These are phyloP conservation scores for Entomortierella beljakovae DNA, from an alignment of 192 early-diverging fungal species.

Conservation along the genomic window DNA sequence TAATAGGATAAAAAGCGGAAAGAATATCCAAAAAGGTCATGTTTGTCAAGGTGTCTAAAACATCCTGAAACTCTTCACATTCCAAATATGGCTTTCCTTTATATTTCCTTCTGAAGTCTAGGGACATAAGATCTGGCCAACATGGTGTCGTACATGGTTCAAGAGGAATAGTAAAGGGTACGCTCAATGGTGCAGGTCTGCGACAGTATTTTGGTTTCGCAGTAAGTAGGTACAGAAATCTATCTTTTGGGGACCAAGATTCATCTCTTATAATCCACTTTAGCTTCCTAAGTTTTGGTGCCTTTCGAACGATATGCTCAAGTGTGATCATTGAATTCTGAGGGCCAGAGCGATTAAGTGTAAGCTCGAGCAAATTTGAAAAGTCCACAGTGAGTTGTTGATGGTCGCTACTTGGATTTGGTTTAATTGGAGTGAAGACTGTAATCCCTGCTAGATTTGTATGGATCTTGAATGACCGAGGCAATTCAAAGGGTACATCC, in stretches of 20 bases:
- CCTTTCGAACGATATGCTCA: background rate
- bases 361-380: slow-evolving; percentile 8
- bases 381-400: background rate
- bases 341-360: slow-evolving; percentile 1
- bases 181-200: background rate
- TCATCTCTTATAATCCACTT: background rate
- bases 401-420: background rate
- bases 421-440: background rate
- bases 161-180: background rate
- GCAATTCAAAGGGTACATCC: background rate
- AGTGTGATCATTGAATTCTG: background rate
- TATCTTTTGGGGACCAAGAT: background rate
- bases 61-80: background rate
- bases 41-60: background rate
- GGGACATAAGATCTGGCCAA: slow-evolving; percentile 2
- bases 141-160: background rate
- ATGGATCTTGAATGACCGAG: background rate
- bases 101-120: background rate
- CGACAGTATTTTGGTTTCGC: background rate
- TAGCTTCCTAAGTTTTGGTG: background rate
- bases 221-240: slow-evolving; percentile 3
- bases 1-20: background rate
- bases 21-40: background rate
- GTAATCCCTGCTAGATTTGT: background rate
- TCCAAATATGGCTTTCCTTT: background rate